phyloP scores from a whole-genome alignment of 495 filamentous ascomycete species.

The Mycothermus thermophilus region DNA sequence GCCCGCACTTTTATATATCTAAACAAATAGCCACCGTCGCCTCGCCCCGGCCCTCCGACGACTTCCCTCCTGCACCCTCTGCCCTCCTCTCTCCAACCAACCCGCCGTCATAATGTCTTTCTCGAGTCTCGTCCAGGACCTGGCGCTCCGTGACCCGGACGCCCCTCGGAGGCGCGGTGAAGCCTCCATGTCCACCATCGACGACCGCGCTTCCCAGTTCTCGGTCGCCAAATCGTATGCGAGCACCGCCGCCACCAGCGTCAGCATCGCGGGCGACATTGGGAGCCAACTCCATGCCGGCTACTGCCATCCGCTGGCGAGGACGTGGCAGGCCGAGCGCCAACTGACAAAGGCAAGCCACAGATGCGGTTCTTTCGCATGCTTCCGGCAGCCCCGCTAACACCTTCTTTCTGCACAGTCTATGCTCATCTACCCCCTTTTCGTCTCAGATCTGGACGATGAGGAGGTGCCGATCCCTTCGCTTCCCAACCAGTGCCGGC shows the following conservation, averaged over 20 bases:
- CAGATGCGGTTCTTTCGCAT: neutral
- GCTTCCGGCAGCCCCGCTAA: conserved; percentile 4
- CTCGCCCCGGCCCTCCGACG: too few relatives aligned
- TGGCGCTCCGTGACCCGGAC: conserved; percentile 50
- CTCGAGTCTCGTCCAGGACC: conserved; percentile 75
- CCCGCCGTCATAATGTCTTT: conserved; percentile 58
- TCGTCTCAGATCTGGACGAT: conserved; percentile 86
- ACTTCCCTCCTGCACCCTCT: too few relatives aligned
- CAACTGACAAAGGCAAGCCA: conserved; percentile 91
- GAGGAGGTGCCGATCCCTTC: conserved; percentile 85
- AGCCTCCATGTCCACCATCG: conserved; percentile 38
- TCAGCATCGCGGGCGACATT: conserved; percentile 85
- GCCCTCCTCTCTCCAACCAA: neutral
- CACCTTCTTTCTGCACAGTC: conserved; percentile 39
- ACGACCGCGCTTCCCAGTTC: conserved; percentile 48
- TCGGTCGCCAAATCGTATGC: conserved; percentile 66
- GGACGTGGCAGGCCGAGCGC: conserved; percentile 90
- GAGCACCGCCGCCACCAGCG: conserved; percentile 83
- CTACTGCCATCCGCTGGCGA: conserved; percentile 80
- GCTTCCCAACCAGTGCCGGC: conserved; percentile 74
- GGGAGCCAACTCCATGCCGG: conserved; percentile 90
- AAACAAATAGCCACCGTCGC: too few relatives aligned
- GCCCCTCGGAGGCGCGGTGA: conserved; percentile 25
- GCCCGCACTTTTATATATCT: too few relatives aligned
- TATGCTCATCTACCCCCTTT: conserved; percentile 95